A percentile compares a stretch with the other conserved stretches of the same genome.
Evolutionary conservation across 1,139 yeast species (phyloP).

Genomic region (Zygotorulaspora mrakii): DNA sequence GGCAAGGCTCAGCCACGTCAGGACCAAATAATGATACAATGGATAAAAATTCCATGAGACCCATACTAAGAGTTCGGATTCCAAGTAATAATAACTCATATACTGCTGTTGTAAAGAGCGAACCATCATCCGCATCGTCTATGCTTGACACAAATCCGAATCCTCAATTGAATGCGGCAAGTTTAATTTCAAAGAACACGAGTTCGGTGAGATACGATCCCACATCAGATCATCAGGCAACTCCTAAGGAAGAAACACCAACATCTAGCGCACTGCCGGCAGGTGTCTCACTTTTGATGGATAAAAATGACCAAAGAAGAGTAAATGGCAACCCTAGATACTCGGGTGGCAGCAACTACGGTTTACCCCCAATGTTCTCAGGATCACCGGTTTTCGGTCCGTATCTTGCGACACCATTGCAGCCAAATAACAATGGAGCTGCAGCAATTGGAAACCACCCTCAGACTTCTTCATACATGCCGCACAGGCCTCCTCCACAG

Average conservation of each 20-base stretch:
- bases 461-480: conserved; percentile 13
- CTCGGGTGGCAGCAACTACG: conserved; percentile 9
- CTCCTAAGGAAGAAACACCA: conserved; percentile 10
- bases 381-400: conserved; percentile 15
- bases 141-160: conserved; percentile 4
- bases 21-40: conserved; percentile 6
- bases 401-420: conserved; percentile 15
- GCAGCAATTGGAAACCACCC: conserved; percentile 6
- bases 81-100: conserved; percentile 21
- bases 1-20: no score
- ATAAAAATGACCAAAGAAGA: conserved; percentile 7
- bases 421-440: conserved; percentile 9
- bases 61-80: conserved; percentile 28
- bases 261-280: conserved; percentile 4
- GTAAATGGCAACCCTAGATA: conserved; percentile 2
- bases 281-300: conserved; percentile 5
- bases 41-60: conserved; percentile 16
- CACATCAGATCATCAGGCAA: conserved; percentile 4
- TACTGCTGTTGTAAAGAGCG: conserved; percentile 16
- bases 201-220: conserved; percentile 11
- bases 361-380: conserved; percentile 15
- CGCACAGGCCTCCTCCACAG: conserved; percentile 17
- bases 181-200: conserved; percentile 8
- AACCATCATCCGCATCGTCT: conserved; percentile 16
- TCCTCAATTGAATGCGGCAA: conserved; percentile 1